Evolutionary conservation across 2,329 filamentous ascomycete species (phyloP).

Genomic region (Didymella pomorum): DNA sequence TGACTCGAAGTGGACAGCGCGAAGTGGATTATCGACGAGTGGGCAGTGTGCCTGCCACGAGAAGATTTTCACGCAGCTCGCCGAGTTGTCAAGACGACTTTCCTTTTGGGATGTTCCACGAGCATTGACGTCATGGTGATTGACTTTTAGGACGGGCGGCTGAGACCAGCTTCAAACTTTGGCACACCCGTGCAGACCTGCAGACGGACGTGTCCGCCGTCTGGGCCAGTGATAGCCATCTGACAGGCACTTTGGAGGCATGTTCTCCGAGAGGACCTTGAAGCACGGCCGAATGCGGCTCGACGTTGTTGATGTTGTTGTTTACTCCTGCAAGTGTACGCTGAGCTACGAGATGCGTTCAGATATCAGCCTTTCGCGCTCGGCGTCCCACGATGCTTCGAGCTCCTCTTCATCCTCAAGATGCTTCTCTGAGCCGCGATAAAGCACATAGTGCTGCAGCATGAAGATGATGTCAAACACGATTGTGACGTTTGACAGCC

Average conservation of each 20-base stretch:
- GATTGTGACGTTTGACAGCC: conserved; percentile 84
- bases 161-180: background rate
- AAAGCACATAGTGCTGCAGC: conserved; percentile 85
- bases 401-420: conserved; percentile 39
- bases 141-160: background rate
- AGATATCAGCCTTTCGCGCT: conserved; percentile 36
- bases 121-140: conserved; percentile 5
- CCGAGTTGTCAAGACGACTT: background rate
- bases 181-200: conserved; percentile 2
- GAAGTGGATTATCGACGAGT: background rate
- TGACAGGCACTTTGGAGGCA: conserved; percentile 1
- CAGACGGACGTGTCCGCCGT: background rate
- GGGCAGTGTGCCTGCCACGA: conserved; percentile 4
- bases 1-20: background rate
- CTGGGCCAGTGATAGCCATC: background rate
- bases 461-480: conserved; percentile 89
- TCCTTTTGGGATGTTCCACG: background rate
- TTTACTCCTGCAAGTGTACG: background rate
- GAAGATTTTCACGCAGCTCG: conserved; percentile 8
- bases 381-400: conserved; percentile 23
- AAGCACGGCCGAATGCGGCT: background rate
- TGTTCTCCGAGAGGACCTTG: background rate
- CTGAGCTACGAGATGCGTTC: conserved; percentile 17
- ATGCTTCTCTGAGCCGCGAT: conserved; percentile 54
- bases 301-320: background rate